Evolutionary conservation across 106 monocot genomes (phyloP).

Genomic region (Dendrobium catenatum): DNA sequence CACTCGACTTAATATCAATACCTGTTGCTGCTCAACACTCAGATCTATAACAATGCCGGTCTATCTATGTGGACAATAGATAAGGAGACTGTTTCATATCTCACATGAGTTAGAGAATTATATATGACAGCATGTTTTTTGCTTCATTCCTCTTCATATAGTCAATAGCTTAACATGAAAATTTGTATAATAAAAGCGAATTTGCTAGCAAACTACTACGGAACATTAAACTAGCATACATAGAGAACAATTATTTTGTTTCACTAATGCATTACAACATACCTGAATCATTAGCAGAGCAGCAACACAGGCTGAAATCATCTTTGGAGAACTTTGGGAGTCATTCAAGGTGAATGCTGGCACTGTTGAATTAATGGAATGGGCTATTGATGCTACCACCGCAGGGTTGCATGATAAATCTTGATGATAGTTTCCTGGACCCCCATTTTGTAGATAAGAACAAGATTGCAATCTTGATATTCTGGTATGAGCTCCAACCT

Average conservation of each 20-base stretch:
- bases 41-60: too few species aligned
- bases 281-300: constrained; percentile 9
- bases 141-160: not conserved
- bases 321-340: not conserved
- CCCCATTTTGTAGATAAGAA: not conserved
- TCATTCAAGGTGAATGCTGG: not conserved
- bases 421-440: not conserved
- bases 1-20: too few species aligned
- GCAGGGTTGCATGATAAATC: not conserved
- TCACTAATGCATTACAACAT: not conserved
- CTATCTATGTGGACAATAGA: not conserved
- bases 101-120: not conserved
- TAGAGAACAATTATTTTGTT: not conserved
- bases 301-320: constrained; percentile 9
- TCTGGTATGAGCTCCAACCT: not conserved
- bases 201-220: not conserved
- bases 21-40: too few species aligned
- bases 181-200: not conserved
- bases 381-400: not conserved
- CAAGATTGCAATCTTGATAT: not conserved
- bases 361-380: not conserved
- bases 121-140: not conserved
- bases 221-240: too few species aligned
- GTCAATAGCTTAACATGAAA: not conserved
- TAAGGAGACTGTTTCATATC: not conserved